Percentiles rank a stretch among this genome's conserved stretches.
phyloP scores from a whole-genome alignment of 108 stramenopile species.

The Nannochloropsis salina region DNA sequence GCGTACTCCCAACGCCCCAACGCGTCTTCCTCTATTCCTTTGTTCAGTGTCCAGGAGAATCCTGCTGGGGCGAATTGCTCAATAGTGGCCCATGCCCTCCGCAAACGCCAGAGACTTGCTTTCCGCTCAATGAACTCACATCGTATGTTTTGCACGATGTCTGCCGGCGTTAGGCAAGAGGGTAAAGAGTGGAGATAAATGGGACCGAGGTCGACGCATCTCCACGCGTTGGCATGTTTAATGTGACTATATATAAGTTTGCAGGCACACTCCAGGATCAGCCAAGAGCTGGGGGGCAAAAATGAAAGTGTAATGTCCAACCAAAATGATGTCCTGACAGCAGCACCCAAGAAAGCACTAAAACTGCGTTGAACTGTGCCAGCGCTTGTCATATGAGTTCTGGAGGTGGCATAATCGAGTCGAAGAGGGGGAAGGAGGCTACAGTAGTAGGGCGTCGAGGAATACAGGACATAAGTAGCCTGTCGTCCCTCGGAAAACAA shows the following conservation, averaged over 20 bases:
- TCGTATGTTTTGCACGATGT: not conserved
- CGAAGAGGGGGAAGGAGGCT: not conserved
- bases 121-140: not conserved
- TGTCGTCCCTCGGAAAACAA: not conserved
- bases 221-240: not conserved
- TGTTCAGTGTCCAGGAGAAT: not conserved
- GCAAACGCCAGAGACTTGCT: not conserved
- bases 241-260: not conserved
- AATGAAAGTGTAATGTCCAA: not conserved
- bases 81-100: not conserved
- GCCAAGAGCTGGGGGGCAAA: not conserved
- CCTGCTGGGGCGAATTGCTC: not conserved
- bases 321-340: not conserved
- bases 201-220: not conserved
- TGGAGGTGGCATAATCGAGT: not conserved
- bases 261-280: not conserved
- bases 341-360: not conserved
- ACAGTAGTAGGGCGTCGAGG: not conserved
- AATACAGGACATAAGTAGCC: not conserved
- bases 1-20: not conserved
- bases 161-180: not conserved
- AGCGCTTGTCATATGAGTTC: not conserved
- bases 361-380: no score
- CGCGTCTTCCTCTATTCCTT: not conserved
- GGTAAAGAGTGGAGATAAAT: not conserved